Base-by-base conservation (phyloP, 306 rosid genomes). In the Crataegus laevigata region DNA sequence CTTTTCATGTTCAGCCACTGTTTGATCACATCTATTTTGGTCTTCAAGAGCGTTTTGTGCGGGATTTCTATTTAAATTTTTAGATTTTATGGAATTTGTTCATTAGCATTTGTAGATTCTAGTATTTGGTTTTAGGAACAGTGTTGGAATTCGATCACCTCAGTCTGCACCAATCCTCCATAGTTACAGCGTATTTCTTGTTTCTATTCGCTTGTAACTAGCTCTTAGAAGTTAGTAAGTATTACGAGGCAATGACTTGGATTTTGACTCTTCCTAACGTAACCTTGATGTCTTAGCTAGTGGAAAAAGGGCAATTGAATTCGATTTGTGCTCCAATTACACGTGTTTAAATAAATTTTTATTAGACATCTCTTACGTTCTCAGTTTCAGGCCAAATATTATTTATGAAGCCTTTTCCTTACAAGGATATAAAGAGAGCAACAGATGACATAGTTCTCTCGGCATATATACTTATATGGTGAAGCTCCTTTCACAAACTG, bases 391-490 rank as follows among this genome's bases (percentile, higher is more conserved):
- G 96, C 60, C 76, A 77, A 11, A 75, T 87, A 26, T 73, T 80
- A 15, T 87, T 87, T 73, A 85, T 87, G 85, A 85, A 88, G 89
- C 82, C 79, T 62, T 77, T 88, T 76, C 77, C 93, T 10, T 91
- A 87, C 84, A 90, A 85, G 75, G 93, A 91, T 40, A 84, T 90
- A 79, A 84, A 85, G 85, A 86, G 78, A 75, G 97, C 93, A 10
- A 91, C 97, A 0, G 94, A 89, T 75, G 88, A 51, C 19, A n/a
- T n/a, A 51, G 22, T 51, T 51, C 21, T 51, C 57, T 51, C 8
- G 17, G n/a, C 18, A 21, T 51, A 17, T 51, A 51, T 18, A 51
- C 57, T 51, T 51, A 18, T 15, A 51, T 18, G 57, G 57, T 51
- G 18, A 18, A 32, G 34, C 34, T 32, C 34, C 32, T 30, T 30